These are phyloP conservation scores for Lactuca saligna DNA, from an alignment of 129 eudicot species.

Conservation along the genomic window DNA sequence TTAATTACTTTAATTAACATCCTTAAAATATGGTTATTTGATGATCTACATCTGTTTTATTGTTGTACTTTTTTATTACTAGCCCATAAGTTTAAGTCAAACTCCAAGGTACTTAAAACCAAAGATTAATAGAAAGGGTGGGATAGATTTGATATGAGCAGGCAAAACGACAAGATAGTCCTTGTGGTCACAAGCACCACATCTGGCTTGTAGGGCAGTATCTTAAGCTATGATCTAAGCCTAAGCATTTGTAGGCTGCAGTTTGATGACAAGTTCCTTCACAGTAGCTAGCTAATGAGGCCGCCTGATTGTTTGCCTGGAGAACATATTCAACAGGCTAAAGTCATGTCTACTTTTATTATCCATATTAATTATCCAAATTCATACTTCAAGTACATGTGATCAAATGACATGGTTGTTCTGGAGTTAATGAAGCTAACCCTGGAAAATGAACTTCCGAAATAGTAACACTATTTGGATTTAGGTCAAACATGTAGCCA, in stretches of 20 bases:
- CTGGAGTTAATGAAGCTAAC: not conserved
- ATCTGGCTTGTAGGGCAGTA: conserved; percentile 36
- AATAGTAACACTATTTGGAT: not conserved
- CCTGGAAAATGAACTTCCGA: not conserved
- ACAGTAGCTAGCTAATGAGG: conserved; percentile 22
- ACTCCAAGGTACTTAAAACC: not conserved
- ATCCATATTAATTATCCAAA: not conserved
- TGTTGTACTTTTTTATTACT: too few species aligned
- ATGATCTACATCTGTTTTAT: too few species aligned
- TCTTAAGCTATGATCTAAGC: conserved; percentile 12
- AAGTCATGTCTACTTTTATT: conserved; percentile 25
- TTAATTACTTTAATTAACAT: too few species aligned
- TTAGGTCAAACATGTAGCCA: conserved; percentile 16
- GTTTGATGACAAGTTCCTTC: conserved; percentile 34
- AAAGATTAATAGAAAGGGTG: conserved; percentile 9
- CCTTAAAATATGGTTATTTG: too few species aligned
- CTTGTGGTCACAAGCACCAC: conserved; percentile 19
- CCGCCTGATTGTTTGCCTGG: conserved; percentile 35
- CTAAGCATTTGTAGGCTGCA: conserved; percentile 27
- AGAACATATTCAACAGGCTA: conserved; percentile 32
- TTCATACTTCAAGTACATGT: not conserved
- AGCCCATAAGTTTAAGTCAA: too few species aligned
- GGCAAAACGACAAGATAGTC: conserved; percentile 36
- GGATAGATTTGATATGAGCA: conserved; percentile 21
- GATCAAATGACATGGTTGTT: not conserved